Evolutionary conservation across 2,329 filamentous ascomycete genomes (phyloP).

Genomic region (Colletotrichum coccodes): DNA sequence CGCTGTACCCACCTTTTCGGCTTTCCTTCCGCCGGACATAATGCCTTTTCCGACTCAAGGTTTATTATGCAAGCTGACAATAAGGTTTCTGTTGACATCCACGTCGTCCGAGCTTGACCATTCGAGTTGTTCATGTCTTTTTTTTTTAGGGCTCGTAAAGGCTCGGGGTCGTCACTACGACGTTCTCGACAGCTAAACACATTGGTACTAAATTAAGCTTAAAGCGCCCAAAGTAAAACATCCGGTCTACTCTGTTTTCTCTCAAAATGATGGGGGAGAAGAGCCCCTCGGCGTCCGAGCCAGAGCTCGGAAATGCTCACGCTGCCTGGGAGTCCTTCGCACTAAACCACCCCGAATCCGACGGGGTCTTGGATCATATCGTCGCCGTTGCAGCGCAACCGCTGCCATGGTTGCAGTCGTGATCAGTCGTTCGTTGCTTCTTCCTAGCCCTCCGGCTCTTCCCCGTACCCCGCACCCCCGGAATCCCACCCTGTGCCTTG

Average conservation of each 20-base stretch:
- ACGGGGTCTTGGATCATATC: not conserved
- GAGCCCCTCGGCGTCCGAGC: not conserved
- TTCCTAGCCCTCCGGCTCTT: not conserved
- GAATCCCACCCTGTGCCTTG: not conserved
- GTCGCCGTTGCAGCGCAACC: not conserved
- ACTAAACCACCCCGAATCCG: not conserved
- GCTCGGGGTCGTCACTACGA: no score
- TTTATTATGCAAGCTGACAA: not conserved
- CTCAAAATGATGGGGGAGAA: not conserved
- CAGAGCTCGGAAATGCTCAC: not conserved
- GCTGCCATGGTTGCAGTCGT: not conserved
- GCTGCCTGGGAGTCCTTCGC: not conserved
- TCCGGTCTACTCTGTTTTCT: not conserved
- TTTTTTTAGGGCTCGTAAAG: no score
- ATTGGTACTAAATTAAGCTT: not conserved
- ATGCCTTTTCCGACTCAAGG: not conserved
- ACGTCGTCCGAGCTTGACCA: not conserved
- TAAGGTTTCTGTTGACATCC: not conserved
- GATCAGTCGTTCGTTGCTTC: not conserved
- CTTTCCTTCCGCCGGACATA: not conserved
- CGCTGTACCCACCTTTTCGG: not conserved
- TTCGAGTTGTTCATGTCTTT: not conserved
- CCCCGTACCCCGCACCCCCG: slow-evolving; percentile 2
- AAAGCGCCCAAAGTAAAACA: not conserved
- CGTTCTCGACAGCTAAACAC: not conserved